phyloP scores from a whole-genome alignment of 1,284 basidiomycete species.

The Irpex sp. region DNA sequence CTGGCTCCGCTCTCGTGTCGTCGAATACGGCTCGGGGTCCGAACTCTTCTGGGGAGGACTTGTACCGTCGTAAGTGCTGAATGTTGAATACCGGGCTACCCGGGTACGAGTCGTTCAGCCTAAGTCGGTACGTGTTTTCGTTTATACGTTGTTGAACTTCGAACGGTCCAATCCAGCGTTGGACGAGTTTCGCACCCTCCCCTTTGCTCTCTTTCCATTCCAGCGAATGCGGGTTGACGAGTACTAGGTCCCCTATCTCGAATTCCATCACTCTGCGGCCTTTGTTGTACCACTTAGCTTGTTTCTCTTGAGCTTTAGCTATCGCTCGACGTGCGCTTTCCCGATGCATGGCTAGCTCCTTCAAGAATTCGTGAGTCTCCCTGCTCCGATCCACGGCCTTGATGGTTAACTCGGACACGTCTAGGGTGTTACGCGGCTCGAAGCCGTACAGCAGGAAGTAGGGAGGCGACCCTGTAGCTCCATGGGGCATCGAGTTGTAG shows the following conservation, averaged over 20 bases:
- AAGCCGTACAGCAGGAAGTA: not conserved
- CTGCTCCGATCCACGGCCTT: not conserved
- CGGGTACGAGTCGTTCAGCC: constrained; percentile 24
- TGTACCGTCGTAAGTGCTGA: constrained; percentile 22
- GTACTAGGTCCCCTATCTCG: constrained; percentile 22
- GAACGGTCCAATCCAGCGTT: constrained; percentile 10
- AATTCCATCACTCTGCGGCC: constrained; percentile 13
- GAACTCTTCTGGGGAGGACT: constrained; percentile 14
- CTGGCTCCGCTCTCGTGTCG: constrained; percentile 2
- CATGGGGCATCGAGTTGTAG: not conserved
- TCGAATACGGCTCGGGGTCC: constrained; percentile 8
- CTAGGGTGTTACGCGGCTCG: not conserved
- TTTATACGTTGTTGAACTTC: constrained; percentile 23
- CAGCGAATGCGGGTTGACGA: constrained; percentile 30
- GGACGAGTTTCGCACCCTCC: constrained; percentile 28
- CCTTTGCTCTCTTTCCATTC: constrained; percentile 24
- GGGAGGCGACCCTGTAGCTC: not conserved
- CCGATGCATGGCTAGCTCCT: constrained; percentile 7
- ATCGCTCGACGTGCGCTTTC: constrained; percentile 15
- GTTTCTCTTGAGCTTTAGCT: constrained; percentile 12
- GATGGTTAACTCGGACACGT: not conserved
- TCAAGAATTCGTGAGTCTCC: not conserved
- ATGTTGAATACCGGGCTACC: constrained; percentile 29
- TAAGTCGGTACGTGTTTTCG: constrained; percentile 24
- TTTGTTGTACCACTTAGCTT: constrained; percentile 11